A percentile compares a stretch with the other conserved stretches of the same genome.
phyloP scores from a whole-genome alignment of 2,329 filamentous ascomycete genomes.

The Fusarium armeniacum region DNA sequence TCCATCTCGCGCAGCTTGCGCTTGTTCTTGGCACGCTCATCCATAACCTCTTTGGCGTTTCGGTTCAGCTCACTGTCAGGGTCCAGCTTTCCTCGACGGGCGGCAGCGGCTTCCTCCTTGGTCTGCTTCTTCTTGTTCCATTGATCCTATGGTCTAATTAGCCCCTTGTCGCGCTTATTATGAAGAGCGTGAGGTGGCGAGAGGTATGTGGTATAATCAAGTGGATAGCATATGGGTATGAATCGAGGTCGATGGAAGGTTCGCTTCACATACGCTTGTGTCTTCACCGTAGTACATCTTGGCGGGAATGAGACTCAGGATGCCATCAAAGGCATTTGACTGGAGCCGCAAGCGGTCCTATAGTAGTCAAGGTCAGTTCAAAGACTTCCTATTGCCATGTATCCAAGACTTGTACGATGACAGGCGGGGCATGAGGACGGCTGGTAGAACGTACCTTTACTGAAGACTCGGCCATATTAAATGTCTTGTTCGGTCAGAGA shows the following conservation, averaged over 20 bases:
- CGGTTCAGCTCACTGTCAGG: conserved; percentile 85
- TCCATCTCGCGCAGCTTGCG: conserved; percentile 79
- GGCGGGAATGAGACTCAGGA: conserved; percentile 89
- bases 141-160: conserved; percentile 75
- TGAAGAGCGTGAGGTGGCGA: background rate
- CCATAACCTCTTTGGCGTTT: conserved; percentile 92
- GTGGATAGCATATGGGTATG: conserved; percentile 17
- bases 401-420: conserved; percentile 17
- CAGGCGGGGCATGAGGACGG: conserved; percentile 50
- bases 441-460: conserved; percentile 61
- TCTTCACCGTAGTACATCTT: conserved; percentile 93
- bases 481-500: background rate
- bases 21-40: conserved; percentile 82
- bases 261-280: conserved; percentile 75
- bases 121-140: conserved; percentile 96
- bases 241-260: conserved; percentile 7
- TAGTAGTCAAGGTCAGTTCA: conserved; percentile 40
- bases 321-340: conserved; percentile 84
- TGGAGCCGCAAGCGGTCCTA: conserved; percentile 71
- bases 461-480: conserved; percentile 60
- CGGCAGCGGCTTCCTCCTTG: conserved; percentile 85
- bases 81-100: conserved; percentile 90
- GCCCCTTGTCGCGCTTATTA: conserved; percentile 10
- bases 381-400: conserved; percentile 31
- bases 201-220: conserved; percentile 12